Percentiles rank a stretch among this genome's conserved stretches.
These are phyloP conservation scores for Neurospora pannonica DNA, from an alignment of 495 filamentous ascomycete species.

Conservation along the genomic window DNA sequence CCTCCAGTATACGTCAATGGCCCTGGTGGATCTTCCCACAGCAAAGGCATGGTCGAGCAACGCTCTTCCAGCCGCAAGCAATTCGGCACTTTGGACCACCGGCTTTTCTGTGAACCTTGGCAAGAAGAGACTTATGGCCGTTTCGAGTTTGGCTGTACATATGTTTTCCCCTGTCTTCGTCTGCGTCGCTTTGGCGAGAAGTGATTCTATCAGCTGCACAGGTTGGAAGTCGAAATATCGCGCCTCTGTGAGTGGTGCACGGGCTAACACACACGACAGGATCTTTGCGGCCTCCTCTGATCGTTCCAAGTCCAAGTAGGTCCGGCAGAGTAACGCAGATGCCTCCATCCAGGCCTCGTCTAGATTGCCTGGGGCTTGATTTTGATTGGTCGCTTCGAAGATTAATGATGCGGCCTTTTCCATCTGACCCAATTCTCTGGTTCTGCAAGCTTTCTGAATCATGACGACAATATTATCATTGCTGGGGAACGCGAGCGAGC, in stretches of 20 bases:
- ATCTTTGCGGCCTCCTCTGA: conserved; percentile 25
- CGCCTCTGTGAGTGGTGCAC: conserved; percentile 23
- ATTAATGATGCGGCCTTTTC: conserved; percentile 15
- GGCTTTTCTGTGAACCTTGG: conserved; percentile 21
- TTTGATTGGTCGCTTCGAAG: conserved; percentile 9
- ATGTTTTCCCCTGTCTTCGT: background rate
- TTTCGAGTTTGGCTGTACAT: conserved; percentile 8
- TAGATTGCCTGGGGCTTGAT: conserved; percentile 9
- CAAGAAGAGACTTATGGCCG: conserved; percentile 26
- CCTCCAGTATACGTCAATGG: conserved; percentile 23
- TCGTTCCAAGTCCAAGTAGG: conserved; percentile 18
- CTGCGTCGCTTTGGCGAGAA: conserved; percentile 11
- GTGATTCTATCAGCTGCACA: conserved; percentile 18
- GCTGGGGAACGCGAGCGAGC: conserved; percentile 5
- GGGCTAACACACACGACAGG: conserved; percentile 16
- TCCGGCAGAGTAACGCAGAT: conserved; percentile 26
- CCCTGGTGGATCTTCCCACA: conserved; percentile 7
- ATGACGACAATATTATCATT: conserved; percentile 7
- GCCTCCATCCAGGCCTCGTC: conserved; percentile 22
- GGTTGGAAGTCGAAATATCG: conserved; percentile 27
- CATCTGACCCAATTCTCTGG: conserved; percentile 11
- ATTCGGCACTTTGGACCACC: background rate
- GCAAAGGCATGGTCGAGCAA: conserved; percentile 21
- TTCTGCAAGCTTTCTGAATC: conserved; percentile 11
- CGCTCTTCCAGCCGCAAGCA: conserved; percentile 18